These are phyloP conservation scores for Dillenia suffruticosa DNA, from an alignment of 164 flowering plant genomes.

Conservation along the genomic window DNA sequence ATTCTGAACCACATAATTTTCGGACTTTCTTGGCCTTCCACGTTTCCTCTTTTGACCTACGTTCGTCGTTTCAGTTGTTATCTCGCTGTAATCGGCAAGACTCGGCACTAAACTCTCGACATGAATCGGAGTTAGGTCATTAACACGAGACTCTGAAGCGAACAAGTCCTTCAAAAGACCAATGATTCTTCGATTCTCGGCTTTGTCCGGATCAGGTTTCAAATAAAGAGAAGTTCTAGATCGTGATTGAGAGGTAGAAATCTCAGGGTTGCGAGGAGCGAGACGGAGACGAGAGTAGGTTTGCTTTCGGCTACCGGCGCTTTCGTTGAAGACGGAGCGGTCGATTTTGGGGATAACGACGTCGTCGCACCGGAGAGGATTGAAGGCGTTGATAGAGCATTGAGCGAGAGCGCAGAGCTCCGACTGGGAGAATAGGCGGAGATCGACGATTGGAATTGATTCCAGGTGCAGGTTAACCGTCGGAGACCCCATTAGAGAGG, in stretches of 20 bases:
- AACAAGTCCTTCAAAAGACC: slow-evolving; percentile 42
- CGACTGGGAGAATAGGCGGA: slow-evolving; percentile 65
- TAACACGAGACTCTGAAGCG: slow-evolving; percentile 8
- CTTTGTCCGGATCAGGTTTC: not conserved
- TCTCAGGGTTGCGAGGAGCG: slow-evolving; percentile 41
- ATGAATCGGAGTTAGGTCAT: slow-evolving; percentile 17
- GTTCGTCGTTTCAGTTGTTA: too few relatives aligned
- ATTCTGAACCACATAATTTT: not conserved
- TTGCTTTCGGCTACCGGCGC: slow-evolving; percentile 88
- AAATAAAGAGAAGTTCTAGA: slow-evolving; percentile 13
- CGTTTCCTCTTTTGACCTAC: slow-evolving; percentile 6
- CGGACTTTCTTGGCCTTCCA: slow-evolving; percentile 7
- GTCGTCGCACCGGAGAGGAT: slow-evolving; percentile 33
- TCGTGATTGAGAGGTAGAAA: slow-evolving; percentile 14
- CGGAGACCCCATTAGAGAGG: slow-evolving; percentile 36
- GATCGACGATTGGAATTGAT: slow-evolving; percentile 62
- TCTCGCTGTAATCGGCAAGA: too few relatives aligned
- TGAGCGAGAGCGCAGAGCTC: slow-evolving; percentile 68
- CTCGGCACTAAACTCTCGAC: slow-evolving; percentile 11
- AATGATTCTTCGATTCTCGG: slow-evolving; percentile 42
- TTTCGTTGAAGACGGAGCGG: slow-evolving; percentile 81
- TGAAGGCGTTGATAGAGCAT: slow-evolving; percentile 35
- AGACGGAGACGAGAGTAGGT: slow-evolving; percentile 85
- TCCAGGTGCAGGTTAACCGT: slow-evolving; percentile 27
- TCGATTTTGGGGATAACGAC: slow-evolving; percentile 69